These are phyloP conservation scores for Meripilus lineatus DNA, from an alignment of 1,284 basidiomycete species.

Conservation along the genomic window DNA sequence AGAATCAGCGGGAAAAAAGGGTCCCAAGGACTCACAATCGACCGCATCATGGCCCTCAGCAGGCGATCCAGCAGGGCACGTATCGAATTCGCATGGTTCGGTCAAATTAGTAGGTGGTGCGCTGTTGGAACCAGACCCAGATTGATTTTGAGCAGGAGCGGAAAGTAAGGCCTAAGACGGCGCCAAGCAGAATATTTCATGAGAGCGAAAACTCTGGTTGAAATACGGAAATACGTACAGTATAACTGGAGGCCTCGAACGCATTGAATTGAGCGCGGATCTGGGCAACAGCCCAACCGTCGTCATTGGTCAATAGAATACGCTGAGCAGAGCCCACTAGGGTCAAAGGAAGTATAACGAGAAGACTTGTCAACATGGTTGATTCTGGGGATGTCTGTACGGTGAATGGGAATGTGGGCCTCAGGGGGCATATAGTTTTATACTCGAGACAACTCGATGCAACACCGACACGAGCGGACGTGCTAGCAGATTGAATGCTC, in stretches of 20 bases:
- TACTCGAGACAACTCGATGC: too few relatives aligned
- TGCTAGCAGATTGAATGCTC: too few relatives aligned
- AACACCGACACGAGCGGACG: too few relatives aligned
- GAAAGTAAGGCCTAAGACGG: conserved; percentile 34
- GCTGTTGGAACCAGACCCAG: conserved; percentile 35
- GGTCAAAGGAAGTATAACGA: too few relatives aligned
- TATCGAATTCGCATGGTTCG: conserved; percentile 12
- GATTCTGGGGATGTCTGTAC: too few relatives aligned
- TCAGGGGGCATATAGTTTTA: too few relatives aligned
- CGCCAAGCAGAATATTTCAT: background rate
- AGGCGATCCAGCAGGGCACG: conserved; percentile 10
- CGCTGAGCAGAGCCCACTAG: too few relatives aligned
- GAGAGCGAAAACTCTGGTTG: background rate
- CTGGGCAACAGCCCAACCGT: background rate
- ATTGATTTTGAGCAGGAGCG: conserved; percentile 37
- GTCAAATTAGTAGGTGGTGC: conserved; percentile 22
- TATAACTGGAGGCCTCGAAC: conserved; percentile 2
- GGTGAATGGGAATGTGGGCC: too few relatives aligned
- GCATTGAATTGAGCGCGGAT: conserved; percentile 6
- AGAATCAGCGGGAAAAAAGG: background rate
- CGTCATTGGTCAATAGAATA: conserved; percentile 4
- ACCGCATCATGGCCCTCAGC: conserved; percentile 10
- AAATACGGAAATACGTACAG: background rate
- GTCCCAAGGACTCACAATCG: conserved; percentile 9
- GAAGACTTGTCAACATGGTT: too few relatives aligned